These are phyloP conservation scores for Chamaecrista fasciculata DNA, from an alignment of 306 rosid species.

Conservation along the genomic window DNA sequence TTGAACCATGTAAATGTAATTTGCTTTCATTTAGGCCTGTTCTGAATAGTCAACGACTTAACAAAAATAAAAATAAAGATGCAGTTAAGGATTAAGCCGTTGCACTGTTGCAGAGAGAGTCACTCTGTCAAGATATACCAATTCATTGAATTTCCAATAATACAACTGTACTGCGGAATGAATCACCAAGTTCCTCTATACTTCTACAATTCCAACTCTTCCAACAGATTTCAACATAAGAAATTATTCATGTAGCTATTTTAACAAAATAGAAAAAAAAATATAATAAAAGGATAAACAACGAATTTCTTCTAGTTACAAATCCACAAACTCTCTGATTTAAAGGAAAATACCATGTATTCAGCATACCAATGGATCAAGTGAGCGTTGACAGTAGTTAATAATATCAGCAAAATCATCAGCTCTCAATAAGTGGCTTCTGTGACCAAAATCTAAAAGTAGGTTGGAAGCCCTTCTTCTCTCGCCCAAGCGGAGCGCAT, in stretches of 20 bases:
- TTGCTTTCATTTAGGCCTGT: background rate
- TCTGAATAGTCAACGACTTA: background rate
- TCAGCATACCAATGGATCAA: slow-evolving; percentile 83
- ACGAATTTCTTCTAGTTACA: background rate
- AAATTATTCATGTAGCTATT: background rate
- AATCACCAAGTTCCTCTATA: slow-evolving; percentile 4
- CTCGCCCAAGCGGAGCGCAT: slow-evolving; percentile 60
- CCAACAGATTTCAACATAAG: background rate
- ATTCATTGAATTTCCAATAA: background rate
- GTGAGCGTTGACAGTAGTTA: slow-evolving; percentile 58
- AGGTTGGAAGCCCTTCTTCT: slow-evolving; percentile 61
- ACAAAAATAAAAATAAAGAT: background rate
- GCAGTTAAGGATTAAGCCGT: slow-evolving; percentile 20
- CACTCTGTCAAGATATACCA: slow-evolving; percentile 1
- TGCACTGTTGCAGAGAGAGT: slow-evolving; percentile 1
- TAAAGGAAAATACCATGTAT: background rate
- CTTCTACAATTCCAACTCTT: background rate
- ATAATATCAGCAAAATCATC: slow-evolving; percentile 60
- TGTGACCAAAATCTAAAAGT: slow-evolving; percentile 52
- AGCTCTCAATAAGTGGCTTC: slow-evolving; percentile 46
- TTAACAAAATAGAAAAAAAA: background rate
- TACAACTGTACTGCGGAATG: background rate
- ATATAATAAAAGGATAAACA: background rate
- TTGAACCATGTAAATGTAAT: slow-evolving; percentile 12
- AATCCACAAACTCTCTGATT: background rate